Percentiles rank a stretch among this genome's conserved stretches.
These are phyloP conservation scores for Corniculantispora saksenae DNA, from an alignment of 2,329 filamentous ascomycete genomes.

Conservation along the genomic window DNA sequence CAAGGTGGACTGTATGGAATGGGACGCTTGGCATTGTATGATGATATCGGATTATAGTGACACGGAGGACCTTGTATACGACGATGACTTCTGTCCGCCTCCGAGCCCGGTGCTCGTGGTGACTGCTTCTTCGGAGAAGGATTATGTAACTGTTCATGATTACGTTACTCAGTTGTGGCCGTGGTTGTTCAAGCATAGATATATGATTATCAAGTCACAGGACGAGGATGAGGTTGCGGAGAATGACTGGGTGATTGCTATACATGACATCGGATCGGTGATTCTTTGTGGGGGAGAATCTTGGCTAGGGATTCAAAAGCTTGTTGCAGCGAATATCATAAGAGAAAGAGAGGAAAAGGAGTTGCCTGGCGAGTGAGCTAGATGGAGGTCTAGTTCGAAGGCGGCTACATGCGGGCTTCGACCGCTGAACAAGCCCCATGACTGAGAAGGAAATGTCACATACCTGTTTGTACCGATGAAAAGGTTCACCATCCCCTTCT, in stretches of 20 bases:
- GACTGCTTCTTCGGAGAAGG: constrained; percentile 8
- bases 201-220: constrained; percentile 6
- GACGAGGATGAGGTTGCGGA: background rate
- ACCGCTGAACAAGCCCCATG: too few relatives aligned
- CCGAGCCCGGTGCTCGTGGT: constrained; percentile 4
- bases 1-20: background rate
- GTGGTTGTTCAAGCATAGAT: constrained; percentile 8
- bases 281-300: background rate
- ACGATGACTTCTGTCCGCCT: background rate
- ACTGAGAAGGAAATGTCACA: too few relatives aligned
- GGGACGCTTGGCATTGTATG: constrained; percentile 7
- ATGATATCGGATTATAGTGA: background rate
- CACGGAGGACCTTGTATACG: background rate
- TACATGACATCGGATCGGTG: background rate
- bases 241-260: constrained; percentile 5
- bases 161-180: constrained; percentile 9
- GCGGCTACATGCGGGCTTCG: too few relatives aligned
- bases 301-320: constrained; percentile 1
- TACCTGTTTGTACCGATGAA: too few relatives aligned
- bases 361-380: background rate
- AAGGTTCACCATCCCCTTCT: too few relatives aligned
- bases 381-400: too few relatives aligned
- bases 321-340: background rate
- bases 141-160: constrained; percentile 9
- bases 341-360: constrained; percentile 1